Evolutionary conservation across 2,329 filamentous ascomycete genomes (phyloP), one percentile per base, ranked within the genome.

Genomic region (Cercospora zeina): DNA sequence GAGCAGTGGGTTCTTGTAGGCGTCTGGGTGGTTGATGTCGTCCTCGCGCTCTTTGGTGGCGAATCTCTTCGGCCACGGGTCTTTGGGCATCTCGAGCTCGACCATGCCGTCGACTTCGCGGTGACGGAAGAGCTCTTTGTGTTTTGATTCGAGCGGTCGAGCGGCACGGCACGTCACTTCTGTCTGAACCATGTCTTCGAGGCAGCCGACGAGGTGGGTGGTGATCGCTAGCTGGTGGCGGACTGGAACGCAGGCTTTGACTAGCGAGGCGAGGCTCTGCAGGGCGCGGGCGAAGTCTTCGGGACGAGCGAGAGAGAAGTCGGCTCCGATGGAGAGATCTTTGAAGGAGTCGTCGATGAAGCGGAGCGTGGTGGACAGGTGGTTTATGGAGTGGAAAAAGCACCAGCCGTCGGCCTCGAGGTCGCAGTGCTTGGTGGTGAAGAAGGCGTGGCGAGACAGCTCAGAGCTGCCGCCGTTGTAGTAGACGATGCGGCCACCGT

Each of bases 21-120:
- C 31, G 19, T 51, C 49, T 31, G 49, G 49, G 49, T 51, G 27
- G 31, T 51, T 51, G 49, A 31, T 31, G 27, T 51, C 49, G 14
- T 33, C 49, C 49, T 51, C 49, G 14, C 31, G n/a, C 14, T 51
- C 13, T 14, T 51, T 34, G 14, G 27, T 30, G 27, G 49, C 49
- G n/a, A 51, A 51, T 33, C 49, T 31, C 24, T 51, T n/a, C 13
- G 27, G 49, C 49, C 49, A 51, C 27, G 49, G 49, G 16, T 51
- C 27, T 3, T 21, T 31, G 27, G 49, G 49, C 49, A 51, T 51
- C 49, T 51, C 49, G 13, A 51, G 27, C 49, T 51, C 27, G 27
- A 51, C 49, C 49, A 51, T 51, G 49, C 49, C 49, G 21, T 33
- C 49, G 49, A 51, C 49, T 51, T 51, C 49, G 31, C 49, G 49